phyloP scores from a whole-genome alignment of 2,329 filamentous ascomycete genomes.

The Colletotrichum sp. region DNA sequence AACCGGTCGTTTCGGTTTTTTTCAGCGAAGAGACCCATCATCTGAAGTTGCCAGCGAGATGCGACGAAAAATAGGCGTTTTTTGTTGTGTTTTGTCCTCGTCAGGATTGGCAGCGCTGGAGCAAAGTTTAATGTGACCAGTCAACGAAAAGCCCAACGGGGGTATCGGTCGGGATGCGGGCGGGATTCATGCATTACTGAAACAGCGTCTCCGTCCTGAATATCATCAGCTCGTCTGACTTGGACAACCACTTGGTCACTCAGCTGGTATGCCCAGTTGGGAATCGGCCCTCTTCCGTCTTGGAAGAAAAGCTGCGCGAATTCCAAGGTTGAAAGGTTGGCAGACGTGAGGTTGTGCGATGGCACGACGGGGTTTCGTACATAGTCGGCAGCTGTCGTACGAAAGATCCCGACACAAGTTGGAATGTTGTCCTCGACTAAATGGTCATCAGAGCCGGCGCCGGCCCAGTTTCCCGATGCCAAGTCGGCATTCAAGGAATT shows the following conservation, averaged over 20 bases:
- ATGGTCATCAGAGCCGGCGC: not conserved
- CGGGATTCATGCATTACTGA: constrained; percentile 6
- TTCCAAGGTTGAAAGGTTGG: not conserved
- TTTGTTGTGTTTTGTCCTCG: not conserved
- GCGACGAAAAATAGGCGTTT: not conserved
- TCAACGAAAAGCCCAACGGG: not conserved
- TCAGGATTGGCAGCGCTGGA: not conserved
- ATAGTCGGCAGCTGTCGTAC: not conserved
- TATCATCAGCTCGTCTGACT: not conserved
- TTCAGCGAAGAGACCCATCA: not conserved
- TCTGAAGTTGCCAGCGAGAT: constrained; percentile 9
- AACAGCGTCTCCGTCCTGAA: not conserved
- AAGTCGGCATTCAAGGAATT: not conserved
- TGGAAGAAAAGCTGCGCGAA: not conserved
- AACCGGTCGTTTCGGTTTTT: not conserved
- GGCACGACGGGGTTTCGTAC: not conserved
- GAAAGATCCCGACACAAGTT: not conserved
- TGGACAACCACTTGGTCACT: not conserved
- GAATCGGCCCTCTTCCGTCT: not conserved
- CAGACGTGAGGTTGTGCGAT: not conserved
- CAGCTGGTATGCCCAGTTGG: not conserved
- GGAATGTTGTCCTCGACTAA: not conserved
- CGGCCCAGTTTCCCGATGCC: not conserved
- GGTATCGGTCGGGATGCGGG: not conserved
- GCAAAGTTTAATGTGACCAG: not conserved